These are phyloP conservation scores for Hypoxylon rickii DNA, from an alignment of 495 filamentous ascomycete species.

Conservation along the genomic window DNA sequence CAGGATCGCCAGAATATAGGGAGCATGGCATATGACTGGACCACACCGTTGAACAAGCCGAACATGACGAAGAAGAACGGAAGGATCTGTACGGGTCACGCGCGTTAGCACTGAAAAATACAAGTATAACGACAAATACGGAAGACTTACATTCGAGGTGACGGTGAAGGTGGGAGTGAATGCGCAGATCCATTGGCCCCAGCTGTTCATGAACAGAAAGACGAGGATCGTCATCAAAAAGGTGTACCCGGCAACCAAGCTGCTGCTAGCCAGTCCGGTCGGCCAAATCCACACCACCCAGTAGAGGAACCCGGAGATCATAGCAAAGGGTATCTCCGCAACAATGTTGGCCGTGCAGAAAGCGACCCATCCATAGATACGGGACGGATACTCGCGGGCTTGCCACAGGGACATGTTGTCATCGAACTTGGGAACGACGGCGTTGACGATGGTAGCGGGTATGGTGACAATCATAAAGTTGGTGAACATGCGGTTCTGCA, in stretches of 20 bases:
- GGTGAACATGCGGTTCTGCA: slow-evolving; percentile 84
- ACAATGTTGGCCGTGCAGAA: slow-evolving; percentile 79
- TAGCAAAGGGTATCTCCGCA: slow-evolving; percentile 74
- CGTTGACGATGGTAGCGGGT: slow-evolving; percentile 71
- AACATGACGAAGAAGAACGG: slow-evolving; percentile 85
- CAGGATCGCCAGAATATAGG: slow-evolving; percentile 79
- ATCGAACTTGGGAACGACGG: slow-evolving; percentile 84
- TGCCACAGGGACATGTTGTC: slow-evolving; percentile 76
- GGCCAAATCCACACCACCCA: slow-evolving; percentile 82
- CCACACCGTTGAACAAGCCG: slow-evolving; percentile 74
- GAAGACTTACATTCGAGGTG: slow-evolving; percentile 65
- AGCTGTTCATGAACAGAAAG: slow-evolving; percentile 75
- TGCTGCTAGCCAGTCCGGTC: slow-evolving; percentile 68
- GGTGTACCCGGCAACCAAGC: slow-evolving; percentile 72
- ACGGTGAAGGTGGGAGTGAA: slow-evolving; percentile 81
- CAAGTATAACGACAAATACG: not conserved
- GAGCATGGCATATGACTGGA: slow-evolving; percentile 63
- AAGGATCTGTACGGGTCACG: no score
- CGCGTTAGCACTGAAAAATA: no score
- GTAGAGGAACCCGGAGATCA: slow-evolving; percentile 69
- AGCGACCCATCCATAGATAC: slow-evolving; percentile 83
- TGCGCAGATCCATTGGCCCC: slow-evolving; percentile 85
- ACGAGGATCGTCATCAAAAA: slow-evolving; percentile 85
- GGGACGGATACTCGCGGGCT: slow-evolving; percentile 72
- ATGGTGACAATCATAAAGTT: slow-evolving; percentile 75